Evolutionary conservation across 352 stramenopile species (phyloP), one percentile per base, ranked within the genome.

Genomic region (Phytophthora melonis): DNA sequence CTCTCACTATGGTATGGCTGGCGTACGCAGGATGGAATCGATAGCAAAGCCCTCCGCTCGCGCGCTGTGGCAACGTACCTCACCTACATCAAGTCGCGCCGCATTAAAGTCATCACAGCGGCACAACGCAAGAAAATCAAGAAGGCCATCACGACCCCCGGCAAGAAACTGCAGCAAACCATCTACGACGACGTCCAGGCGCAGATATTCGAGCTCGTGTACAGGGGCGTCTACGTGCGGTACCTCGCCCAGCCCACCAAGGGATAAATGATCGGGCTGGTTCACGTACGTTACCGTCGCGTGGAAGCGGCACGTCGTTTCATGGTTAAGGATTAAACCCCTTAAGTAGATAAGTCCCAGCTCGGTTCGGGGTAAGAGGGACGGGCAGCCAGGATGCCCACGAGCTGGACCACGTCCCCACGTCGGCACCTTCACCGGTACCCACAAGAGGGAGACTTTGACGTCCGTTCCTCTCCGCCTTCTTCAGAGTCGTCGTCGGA

Each of bases 61-160:
- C 69, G 71, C 10, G 83, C 82, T 3, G 81, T 92, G 3, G 30
- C 56, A 27, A 87, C 86, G 27, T 93, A 84, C 62, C 61, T 91
- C 36, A 82, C 63, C 6, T 92, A 82, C 63, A 80, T 93, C 71
- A 90, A 93, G 53, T 89, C 84, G 0, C 75, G 80, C 1, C 77
- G 84, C 5, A 74, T 93, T 30, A 89, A 87, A 55, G 70, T 90
- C 14, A 84, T 90, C 59, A 93, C 86, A 5, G 82, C 83, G 1
- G 81, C 82, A 4, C 84, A 92, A 56, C 80, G 80, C 54, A 93
- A 92, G 58, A 84, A 80, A 39, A 89, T 93, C 63, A 89, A 91
- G 62, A 89, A 89, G 14, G 61, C 63, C 27, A 90, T 92, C 65
- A 92, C 86, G 3, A 89, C 75, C 5, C 83, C 84, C 1, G 83